phyloP scores from a whole-genome alignment of 306 rosid genomes.

The Vigna trinervia region DNA sequence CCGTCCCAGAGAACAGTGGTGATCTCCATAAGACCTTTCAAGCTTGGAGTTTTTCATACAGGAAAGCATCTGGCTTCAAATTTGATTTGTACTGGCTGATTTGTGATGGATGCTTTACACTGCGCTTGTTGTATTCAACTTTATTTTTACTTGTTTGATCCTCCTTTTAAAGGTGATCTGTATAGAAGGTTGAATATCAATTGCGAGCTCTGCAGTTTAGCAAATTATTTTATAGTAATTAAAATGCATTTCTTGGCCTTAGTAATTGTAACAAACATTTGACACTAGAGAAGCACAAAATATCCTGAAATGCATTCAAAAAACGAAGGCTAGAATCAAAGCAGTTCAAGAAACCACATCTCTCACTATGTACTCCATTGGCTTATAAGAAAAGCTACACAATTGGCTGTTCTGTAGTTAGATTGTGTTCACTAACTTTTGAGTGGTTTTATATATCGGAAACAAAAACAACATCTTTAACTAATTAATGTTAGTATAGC shows the following conservation, averaged over 20 bases:
- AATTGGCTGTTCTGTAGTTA: no score
- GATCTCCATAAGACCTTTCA: not conserved
- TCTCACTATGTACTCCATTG: no score
- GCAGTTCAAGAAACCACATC: not conserved
- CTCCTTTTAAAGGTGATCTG: not conserved
- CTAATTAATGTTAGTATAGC: no score
- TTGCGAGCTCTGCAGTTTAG: not conserved
- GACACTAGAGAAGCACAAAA: not conserved
- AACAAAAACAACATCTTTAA: no score
- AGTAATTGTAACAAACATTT: not conserved
- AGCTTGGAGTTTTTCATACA: not conserved
- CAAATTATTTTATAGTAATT: not conserved
- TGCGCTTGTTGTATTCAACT: not conserved
- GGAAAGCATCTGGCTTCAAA: not conserved
- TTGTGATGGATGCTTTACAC: constrained; percentile 14
- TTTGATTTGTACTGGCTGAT: constrained; percentile 12
- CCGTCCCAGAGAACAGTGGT: constrained; percentile 16
- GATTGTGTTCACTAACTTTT: no score
- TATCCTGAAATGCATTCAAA: not conserved
- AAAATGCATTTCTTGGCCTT: constrained; percentile 12
- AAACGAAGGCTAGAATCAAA: not conserved
- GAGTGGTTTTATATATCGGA: no score
- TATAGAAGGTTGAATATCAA: not conserved
- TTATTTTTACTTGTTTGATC: not conserved
- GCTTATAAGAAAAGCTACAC: no score